phyloP scores from a whole-genome alignment of 176 grass and related monocot species.

The Panicum miliaceum region DNA sequence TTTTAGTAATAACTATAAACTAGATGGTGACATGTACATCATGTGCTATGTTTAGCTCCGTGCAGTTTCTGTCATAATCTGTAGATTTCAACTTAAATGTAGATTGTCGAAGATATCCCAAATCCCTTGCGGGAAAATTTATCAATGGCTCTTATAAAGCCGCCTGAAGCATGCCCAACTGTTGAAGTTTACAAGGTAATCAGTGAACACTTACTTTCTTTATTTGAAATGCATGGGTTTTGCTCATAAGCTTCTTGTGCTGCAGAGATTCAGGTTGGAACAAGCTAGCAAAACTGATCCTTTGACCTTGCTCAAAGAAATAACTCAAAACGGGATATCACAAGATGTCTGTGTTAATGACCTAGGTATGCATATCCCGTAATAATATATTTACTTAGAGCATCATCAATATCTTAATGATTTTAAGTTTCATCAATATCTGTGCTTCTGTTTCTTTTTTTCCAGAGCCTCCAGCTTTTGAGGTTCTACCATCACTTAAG shows the following conservation, averaged over 20 bases:
- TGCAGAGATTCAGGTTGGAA: constrained; percentile 74
- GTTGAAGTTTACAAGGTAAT: constrained; percentile 98
- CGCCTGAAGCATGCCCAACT: constrained; percentile 88
- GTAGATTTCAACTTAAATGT: constrained; percentile 29
- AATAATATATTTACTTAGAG: constrained; percentile 24
- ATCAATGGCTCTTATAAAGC: constrained; percentile 92
- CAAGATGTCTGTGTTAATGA: constrained; percentile 93
- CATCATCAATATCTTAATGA: constrained; percentile 25
- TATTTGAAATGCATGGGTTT: constrained; percentile 23
- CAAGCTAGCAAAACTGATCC: constrained; percentile 75
- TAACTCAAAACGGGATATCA: constrained; percentile 84
- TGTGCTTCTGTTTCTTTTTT: constrained; percentile 15
- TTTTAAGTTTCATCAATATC: background rate
- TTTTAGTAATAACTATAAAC: constrained; percentile 14
- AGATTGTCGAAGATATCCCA: constrained; percentile 91
- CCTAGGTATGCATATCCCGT: constrained; percentile 58
- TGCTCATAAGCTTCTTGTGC: constrained; percentile 26
- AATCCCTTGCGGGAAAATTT: constrained; percentile 59
- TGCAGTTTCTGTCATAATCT: constrained; percentile 25
- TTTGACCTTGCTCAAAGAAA: constrained; percentile 70
- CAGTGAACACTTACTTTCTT: background rate
- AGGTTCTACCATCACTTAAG: constrained; percentile 83
- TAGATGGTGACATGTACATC: constrained; percentile 20
- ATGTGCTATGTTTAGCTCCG: constrained; percentile 16
- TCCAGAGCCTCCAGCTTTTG: constrained; percentile 93